phyloP scores from a whole-genome alignment of 208 protist genomes.

The Porcisia deanei region DNA sequence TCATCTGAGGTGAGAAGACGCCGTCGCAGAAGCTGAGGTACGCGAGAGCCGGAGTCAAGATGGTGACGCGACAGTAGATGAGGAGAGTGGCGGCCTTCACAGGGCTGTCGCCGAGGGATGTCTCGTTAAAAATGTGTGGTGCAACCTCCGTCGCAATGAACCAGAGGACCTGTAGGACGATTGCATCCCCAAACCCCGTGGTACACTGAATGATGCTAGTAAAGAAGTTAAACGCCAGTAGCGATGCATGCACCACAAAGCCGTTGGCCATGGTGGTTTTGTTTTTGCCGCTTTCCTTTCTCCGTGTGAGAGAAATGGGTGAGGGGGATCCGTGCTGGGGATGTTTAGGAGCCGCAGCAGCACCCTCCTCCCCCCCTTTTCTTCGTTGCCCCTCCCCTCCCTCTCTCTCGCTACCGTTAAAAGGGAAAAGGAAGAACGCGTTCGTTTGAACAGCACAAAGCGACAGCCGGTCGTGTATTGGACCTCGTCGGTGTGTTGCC shows the following conservation, averaged over 20 bases:
- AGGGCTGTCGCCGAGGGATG: conserved; percentile 32
- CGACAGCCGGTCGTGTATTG: too few species aligned
- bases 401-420: too few species aligned
- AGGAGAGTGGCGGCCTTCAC: conserved; percentile 37
- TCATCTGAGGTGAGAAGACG: conserved; percentile 44
- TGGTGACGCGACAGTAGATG: conserved; percentile 45
- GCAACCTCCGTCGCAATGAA: conserved; percentile 25
- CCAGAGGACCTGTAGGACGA: conserved; percentile 47
- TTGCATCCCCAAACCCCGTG: conserved; percentile 45
- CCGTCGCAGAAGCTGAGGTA: conserved; percentile 33
- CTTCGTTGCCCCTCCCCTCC: too few species aligned
- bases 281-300: neutral
- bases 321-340: too few species aligned
- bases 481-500: too few species aligned
- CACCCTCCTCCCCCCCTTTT: too few species aligned
- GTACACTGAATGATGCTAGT: conserved; percentile 41
- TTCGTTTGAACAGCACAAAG: too few species aligned
- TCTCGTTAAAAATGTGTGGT: conserved; percentile 33
- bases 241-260: conserved; percentile 26
- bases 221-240: conserved; percentile 35
- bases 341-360: too few species aligned
- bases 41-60: conserved; percentile 30
- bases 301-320: too few species aligned
- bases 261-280: conserved; percentile 8
- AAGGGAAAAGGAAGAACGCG: too few species aligned